A percentile compares a stretch with the other conserved stretches of the same genome.
Evolutionary conservation across 345 rosid species (phyloP).

Genomic region (Nephelium lappaceum): DNA sequence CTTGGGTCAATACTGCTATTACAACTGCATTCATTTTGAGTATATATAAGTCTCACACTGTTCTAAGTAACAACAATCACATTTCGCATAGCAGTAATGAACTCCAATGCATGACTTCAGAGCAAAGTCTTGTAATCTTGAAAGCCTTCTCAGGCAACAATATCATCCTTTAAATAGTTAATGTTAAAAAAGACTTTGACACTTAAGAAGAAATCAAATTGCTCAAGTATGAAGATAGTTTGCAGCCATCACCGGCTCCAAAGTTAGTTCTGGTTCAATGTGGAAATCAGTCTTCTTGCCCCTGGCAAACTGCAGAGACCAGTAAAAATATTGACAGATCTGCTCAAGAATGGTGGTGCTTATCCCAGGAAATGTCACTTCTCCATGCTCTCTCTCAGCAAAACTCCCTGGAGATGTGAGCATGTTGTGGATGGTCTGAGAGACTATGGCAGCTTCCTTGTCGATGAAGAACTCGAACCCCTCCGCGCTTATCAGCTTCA

Average conservation of each 20-base stretch:
- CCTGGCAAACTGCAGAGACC: slow-evolving; percentile 56
- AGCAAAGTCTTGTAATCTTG: too few relatives aligned
- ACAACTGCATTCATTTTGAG: too few relatives aligned
- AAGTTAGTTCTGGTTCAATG: slow-evolving; percentile 68
- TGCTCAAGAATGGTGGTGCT: slow-evolving; percentile 47
- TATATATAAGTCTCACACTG: too few relatives aligned
- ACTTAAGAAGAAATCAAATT: slow-evolving; percentile 19
- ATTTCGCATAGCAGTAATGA: too few relatives aligned
- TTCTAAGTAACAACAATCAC: too few relatives aligned
- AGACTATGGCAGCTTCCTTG: slow-evolving; percentile 51
- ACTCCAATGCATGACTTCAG: too few relatives aligned
- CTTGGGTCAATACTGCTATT: too few relatives aligned
- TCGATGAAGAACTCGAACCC: slow-evolving; percentile 48
- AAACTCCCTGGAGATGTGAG: slow-evolving; percentile 51
- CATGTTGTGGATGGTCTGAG: slow-evolving; percentile 49
- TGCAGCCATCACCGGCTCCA: slow-evolving; percentile 78
- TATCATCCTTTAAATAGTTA: too few relatives aligned
- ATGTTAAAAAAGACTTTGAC: slow-evolving; percentile 9
- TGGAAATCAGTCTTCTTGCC: slow-evolving; percentile 67
- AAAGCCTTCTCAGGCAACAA: too few relatives aligned
- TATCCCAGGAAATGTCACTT: slow-evolving; percentile 51
- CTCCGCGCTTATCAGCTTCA: slow-evolving; percentile 49
- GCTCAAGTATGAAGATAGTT: slow-evolving; percentile 64
- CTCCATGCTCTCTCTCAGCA: slow-evolving; percentile 42
- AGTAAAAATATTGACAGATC: slow-evolving; percentile 51